A percentile compares a stretch with the other conserved stretches of the same genome.
phyloP scores from a whole-genome alignment of 371 early-diverging fungal species.

The Mortierella sp. region DNA sequence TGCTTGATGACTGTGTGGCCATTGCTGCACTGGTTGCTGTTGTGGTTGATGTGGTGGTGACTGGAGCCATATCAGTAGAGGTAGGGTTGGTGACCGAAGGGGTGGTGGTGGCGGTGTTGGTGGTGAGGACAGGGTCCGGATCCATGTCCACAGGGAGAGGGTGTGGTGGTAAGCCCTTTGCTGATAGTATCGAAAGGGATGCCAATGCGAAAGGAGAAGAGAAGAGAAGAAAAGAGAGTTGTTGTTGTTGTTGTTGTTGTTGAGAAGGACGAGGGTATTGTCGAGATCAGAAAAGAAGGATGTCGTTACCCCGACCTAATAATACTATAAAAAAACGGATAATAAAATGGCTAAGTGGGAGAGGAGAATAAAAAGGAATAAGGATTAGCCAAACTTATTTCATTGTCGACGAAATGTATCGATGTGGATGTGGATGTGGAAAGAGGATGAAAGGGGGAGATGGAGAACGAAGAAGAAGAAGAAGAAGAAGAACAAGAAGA shows the following conservation, averaged over 20 bases:
- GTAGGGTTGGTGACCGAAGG: neutral
- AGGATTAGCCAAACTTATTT: constrained; percentile 7
- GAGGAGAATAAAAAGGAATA: neutral
- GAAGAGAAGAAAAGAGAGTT: neutral
- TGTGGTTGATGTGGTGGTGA: constrained; percentile 25
- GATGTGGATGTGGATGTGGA: neutral
- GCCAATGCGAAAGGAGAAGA: neutral
- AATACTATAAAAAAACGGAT: neutral
- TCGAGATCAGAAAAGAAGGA: constrained; percentile 3
- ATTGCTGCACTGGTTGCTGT: constrained; percentile 38
- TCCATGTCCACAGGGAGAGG: constrained; percentile 30
- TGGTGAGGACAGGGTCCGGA: constrained; percentile 22
- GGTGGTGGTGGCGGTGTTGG: neutral
- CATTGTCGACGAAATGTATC: neutral
- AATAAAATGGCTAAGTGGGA: neutral
- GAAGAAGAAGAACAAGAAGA: neutral
- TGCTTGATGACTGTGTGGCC: constrained; percentile 26
- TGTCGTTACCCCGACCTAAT: neutral
- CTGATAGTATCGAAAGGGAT: neutral
- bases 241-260: too few species aligned
- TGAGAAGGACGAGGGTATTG: neutral
- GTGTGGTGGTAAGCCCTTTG: neutral
- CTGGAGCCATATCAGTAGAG: constrained; percentile 2
- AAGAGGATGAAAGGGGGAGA: neutral
- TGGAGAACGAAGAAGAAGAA: neutral